Base-by-base conservation (phyloP, 345 rosid species). In the Eucalyptus sp. region DNA sequence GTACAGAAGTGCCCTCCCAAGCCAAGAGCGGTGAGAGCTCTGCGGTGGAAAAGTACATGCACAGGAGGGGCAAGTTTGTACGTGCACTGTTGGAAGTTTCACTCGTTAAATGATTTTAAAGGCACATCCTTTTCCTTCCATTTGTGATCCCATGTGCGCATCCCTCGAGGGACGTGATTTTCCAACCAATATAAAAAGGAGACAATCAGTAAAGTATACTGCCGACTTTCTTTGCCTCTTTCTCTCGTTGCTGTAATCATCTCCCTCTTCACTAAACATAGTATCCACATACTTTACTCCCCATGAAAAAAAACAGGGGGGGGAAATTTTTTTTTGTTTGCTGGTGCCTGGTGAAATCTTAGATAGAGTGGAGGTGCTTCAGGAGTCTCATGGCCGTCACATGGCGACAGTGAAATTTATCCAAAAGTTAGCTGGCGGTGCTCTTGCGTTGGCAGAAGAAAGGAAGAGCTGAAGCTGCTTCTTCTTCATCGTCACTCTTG, bases 91-190 rank as follows among this genome's bases (percentile, higher is more conserved):
- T 37, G 3, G 84, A 66, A 66, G 13, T 76, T 37, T 15, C 41
- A 10, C 43, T 10, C 50, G 24, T 49, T 20, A 66, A 66, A 87
- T 87, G 86, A 62, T 79, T 83, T 44, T 88, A 88, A 29, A 86
- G 93, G 90, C 88, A 90, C 90, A 51, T 92, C 93, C 90, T 90
- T 89, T 12, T 91, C 92, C 88, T 91, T 89, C 90, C 52, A 79
- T 86, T 93, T 93, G 95, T 88, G 93, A 91, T 90, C 93, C 94
- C 96, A 94, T 93, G 96, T 95, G 96, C 93, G 92, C 89, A 50
- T 88, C 89, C 91, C 93, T 93, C 91, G 94, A 91, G 90, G 92
- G 79, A 56, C 58, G 95, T 50, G 95, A 92, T 92, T 93, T 89
- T 87, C 90, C 94, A 90, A 81, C 90, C 92, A 89, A 89, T 91